A percentile compares a stretch with the other conserved stretches of the same genome.
Conservation (phyloP, 2,329 filamentous ascomycete species). For the Salinomyces thailandicus region DNA sequence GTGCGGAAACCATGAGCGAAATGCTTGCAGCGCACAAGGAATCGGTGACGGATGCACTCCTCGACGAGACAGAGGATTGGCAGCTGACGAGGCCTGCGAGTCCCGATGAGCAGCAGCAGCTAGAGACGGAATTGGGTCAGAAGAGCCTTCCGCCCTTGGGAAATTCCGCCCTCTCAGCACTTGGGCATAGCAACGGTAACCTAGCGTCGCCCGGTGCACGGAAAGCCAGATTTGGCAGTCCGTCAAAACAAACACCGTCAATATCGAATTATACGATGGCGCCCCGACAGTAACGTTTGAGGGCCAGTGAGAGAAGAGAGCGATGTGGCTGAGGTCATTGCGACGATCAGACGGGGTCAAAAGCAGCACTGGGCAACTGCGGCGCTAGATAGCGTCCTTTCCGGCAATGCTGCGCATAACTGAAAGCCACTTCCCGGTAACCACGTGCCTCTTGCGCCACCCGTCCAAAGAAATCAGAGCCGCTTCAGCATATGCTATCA, state of each 20-base stretch:
- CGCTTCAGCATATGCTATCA: no score
- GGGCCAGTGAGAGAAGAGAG: no score
- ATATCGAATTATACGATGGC: slow-evolving; percentile 1
- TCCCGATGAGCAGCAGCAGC: slow-evolving; percentile 5
- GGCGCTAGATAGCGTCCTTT: no score
- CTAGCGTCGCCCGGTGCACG: neutral
- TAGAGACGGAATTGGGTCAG: neutral
- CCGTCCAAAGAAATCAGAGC: no score
- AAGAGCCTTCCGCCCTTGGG: slow-evolving; percentile 11
- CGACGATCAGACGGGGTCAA: no score
- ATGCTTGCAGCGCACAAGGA: slow-evolving; percentile 47
- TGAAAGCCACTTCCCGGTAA: no score
- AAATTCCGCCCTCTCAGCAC: slow-evolving; percentile 11
- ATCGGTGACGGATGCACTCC: slow-evolving; percentile 39
- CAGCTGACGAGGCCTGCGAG: slow-evolving; percentile 2
- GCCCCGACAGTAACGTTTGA: no score
- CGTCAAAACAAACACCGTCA: slow-evolving; percentile 1
- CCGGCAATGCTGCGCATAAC: no score
- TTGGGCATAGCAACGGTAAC: neutral
- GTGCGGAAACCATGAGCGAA: slow-evolving; percentile 39
- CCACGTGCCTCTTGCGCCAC: no score
- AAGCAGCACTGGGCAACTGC: no score
- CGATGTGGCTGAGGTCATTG: no score
- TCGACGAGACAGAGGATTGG: slow-evolving; percentile 32
- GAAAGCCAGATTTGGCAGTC: neutral